Conservation (phyloP, 768 basidiomycete genomes). For the Tricholoma bakamatsutake region DNA sequence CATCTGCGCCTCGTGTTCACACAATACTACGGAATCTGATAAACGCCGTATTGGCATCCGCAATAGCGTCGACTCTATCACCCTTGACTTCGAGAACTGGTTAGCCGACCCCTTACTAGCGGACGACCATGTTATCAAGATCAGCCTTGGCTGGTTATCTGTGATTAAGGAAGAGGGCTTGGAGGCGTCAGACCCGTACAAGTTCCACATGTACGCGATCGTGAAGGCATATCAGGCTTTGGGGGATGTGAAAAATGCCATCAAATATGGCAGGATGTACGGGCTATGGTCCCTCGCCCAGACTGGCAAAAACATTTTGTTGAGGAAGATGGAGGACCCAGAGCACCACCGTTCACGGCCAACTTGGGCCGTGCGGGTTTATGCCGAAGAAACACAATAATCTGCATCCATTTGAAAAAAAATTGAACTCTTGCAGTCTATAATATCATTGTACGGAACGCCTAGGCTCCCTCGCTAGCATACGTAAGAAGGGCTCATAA, state of each 20-base stretch:
- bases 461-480: background rate
- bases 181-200: constrained; percentile 32
- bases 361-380: constrained; percentile 8
- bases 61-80: constrained; percentile 9
- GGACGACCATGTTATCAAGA: constrained; percentile 15
- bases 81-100: constrained; percentile 11
- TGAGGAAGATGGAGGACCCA: constrained; percentile 6
- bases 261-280: constrained; percentile 13
- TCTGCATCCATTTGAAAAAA: background rate
- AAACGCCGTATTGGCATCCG: constrained; percentile 14
- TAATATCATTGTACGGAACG: background rate
- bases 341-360: constrained; percentile 8
- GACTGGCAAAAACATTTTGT: constrained; percentile 9
- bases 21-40: constrained; percentile 18
- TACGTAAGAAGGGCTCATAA: no score
- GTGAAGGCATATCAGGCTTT: constrained; percentile 13
- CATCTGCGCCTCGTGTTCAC: constrained; percentile 18
- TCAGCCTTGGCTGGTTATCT: constrained; percentile 13
- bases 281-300: constrained; percentile 12
- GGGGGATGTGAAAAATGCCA: constrained; percentile 11
- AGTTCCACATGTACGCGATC: constrained; percentile 35
- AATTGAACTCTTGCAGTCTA: no score
- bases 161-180: constrained; percentile 14
- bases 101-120: constrained; percentile 10
- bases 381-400: background rate